These are phyloP conservation scores for Pseudopithomyces chartarum DNA, from an alignment of 2,329 filamentous ascomycete species.

Conservation along the genomic window DNA sequence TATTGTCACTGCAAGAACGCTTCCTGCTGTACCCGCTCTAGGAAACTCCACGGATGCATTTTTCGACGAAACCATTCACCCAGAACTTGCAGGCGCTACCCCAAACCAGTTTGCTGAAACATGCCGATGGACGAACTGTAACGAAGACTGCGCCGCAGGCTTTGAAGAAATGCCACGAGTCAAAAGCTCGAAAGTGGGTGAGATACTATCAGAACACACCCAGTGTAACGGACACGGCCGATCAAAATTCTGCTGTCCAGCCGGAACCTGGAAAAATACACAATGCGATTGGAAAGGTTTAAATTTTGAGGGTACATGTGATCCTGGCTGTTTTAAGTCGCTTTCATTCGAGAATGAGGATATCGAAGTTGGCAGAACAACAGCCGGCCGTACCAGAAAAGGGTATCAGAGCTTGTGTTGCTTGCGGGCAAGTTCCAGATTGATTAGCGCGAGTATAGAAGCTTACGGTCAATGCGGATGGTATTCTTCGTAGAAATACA, in stretches of 20 bases:
- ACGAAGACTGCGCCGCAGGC: background rate
- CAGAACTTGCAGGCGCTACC: background rate
- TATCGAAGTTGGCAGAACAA: slow-evolving; percentile 4
- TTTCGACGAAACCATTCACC: background rate
- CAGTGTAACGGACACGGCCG: background rate
- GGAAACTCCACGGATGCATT: background rate
- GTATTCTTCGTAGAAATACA: background rate
- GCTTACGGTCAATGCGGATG: slow-evolving; percentile 6
- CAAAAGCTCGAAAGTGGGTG: background rate
- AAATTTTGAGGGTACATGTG: slow-evolving; percentile 1
- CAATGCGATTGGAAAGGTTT: slow-evolving; percentile 3
- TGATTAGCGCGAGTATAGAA: background rate
- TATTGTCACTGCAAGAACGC: too few relatives aligned
- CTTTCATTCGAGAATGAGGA: background rate
- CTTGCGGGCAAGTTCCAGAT: background rate
- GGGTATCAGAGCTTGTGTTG: slow-evolving; percentile 8
- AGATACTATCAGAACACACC: slow-evolving; percentile 4
- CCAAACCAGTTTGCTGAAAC: background rate
- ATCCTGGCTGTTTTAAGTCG: background rate
- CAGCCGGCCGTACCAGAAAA: background rate
- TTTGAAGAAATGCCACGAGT: slow-evolving; percentile 1
- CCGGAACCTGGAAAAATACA: background rate
- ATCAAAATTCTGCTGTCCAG: slow-evolving; percentile 5
- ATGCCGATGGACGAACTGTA: slow-evolving; percentile 7
- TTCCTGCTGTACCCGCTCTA: too few relatives aligned